Conservation (phyloP, 257 asterid species). For the Lantana camara region DNA sequence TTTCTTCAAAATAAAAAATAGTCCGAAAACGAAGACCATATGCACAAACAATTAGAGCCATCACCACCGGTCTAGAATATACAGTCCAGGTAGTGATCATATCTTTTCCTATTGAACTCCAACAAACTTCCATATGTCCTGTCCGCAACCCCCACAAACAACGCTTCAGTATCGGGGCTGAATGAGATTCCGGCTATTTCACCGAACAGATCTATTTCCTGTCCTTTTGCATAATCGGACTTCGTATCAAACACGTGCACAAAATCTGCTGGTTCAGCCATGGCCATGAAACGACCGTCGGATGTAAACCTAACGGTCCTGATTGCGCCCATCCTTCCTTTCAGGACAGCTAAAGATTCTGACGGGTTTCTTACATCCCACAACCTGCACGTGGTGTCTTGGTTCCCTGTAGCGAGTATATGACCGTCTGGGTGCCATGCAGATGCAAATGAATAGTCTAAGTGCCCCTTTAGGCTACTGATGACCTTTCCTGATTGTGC, state of each 20-base stretch:
- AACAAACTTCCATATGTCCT: conserved; percentile 75
- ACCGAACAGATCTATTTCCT: conserved; percentile 80
- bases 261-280: conserved; percentile 89
- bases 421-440: conserved; percentile 82
- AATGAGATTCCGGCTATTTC: conserved; percentile 80
- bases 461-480: conserved; percentile 61
- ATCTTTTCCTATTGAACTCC: conserved; percentile 54
- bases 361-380: conserved; percentile 79
- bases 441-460: conserved; percentile 74
- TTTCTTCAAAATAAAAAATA: background rate
- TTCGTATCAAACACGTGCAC: conserved; percentile 62
- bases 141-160: conserved; percentile 75
- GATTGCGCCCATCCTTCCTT: conserved; percentile 78
- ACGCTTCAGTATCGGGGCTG: conserved; percentile 71
- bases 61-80: conserved; percentile 26
- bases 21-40: background rate
- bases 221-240: conserved; percentile 46
- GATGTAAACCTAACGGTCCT: conserved; percentile 59
- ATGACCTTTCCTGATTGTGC: conserved; percentile 57
- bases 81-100: conserved; percentile 45
- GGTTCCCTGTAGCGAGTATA: conserved; percentile 78
- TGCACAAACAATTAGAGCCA: background rate
- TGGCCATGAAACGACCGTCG: conserved; percentile 86
- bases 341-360: conserved; percentile 51
- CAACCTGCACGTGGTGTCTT: conserved; percentile 76